These are phyloP conservation scores for Oryza punctata DNA, from an alignment of 176 grass and related monocot genomes.

Conservation along the genomic window DNA sequence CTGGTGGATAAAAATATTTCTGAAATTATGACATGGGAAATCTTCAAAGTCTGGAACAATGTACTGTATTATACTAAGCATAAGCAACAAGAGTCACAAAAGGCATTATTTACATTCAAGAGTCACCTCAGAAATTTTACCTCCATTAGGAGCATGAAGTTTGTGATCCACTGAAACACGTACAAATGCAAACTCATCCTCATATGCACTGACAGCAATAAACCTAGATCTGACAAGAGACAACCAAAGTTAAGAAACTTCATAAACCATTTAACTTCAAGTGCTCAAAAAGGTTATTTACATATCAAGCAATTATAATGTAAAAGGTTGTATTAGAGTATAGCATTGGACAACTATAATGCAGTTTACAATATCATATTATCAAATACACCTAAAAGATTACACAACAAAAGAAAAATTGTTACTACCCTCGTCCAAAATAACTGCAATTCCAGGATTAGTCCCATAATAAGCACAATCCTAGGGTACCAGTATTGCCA, in stretches of 20 bases:
- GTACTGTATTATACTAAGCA: slow-evolving; percentile 73
- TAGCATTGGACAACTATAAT: neutral
- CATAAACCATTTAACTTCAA: slow-evolving; percentile 23
- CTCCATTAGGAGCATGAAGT: slow-evolving; percentile 40
- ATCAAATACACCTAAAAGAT: slow-evolving; percentile 28
- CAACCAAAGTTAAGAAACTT: slow-evolving; percentile 41
- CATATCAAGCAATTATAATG: slow-evolving; percentile 16
- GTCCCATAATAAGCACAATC: no score
- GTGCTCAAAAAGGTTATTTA: neutral
- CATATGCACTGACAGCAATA: slow-evolving; percentile 89
- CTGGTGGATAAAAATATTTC: slow-evolving; percentile 97
- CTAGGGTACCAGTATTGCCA: no score
- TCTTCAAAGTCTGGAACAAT: slow-evolving; percentile 93
- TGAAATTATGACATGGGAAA: slow-evolving; percentile 96
- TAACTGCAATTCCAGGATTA: no score
- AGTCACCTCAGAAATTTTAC: slow-evolving; percentile 70
- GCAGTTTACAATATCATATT: neutral
- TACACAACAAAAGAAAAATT: neutral
- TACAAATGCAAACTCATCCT: slow-evolving; percentile 82
- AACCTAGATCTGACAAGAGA: slow-evolving; percentile 65
- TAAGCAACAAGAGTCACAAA: slow-evolving; percentile 27
- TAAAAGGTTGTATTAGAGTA: neutral
- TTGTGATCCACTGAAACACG: slow-evolving; percentile 49
- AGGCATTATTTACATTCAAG: slow-evolving; percentile 45
- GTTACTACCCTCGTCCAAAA: no score